These are phyloP conservation scores for Phytophthora pluvialis DNA, from an alignment of 352 stramenopile genomes.

Conservation along the genomic window DNA sequence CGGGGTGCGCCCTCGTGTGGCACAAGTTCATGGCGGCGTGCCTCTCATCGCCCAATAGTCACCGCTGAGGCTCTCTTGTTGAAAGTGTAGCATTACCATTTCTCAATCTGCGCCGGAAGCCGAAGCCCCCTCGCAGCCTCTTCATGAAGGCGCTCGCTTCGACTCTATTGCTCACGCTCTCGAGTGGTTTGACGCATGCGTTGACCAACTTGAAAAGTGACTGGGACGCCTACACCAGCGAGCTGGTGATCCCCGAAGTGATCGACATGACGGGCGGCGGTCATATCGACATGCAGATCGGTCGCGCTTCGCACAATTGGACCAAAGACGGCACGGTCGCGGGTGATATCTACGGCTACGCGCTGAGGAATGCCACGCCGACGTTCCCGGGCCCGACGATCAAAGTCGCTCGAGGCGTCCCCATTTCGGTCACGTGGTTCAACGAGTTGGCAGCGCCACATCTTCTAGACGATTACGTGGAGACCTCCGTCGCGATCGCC, in stretches of 20 bases:
- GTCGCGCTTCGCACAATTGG: conserved; percentile 44
- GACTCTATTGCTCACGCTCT: background rate
- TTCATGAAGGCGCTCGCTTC: conserved; percentile 10
- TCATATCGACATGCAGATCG: conserved; percentile 51
- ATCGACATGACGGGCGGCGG: conserved; percentile 47
- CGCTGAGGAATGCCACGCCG: conserved; percentile 37
- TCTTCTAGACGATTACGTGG: conserved; percentile 44
- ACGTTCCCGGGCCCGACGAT: conserved; percentile 48
- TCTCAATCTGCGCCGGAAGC: conserved; percentile 7
- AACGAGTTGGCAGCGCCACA: conserved; percentile 49
- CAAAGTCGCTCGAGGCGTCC: conserved; percentile 39
- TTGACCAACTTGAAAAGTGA: conserved; percentile 46
- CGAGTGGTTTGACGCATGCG: background rate
- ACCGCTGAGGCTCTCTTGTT: background rate
- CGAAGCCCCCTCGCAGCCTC: background rate
- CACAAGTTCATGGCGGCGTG: conserved; percentile 4
- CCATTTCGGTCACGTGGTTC: conserved; percentile 49
- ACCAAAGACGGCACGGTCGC: conserved; percentile 36
- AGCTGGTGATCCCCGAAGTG: conserved; percentile 44
- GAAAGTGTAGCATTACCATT: conserved; percentile 8
- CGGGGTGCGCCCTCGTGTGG: background rate
- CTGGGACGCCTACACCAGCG: conserved; percentile 49
- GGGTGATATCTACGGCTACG: conserved; percentile 50
- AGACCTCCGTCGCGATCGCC: conserved; percentile 35
- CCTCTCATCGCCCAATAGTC: conserved; percentile 9